phyloP scores from a whole-genome alignment of 495 filamentous ascomycete genomes.

The Aspergillus sparsus region DNA sequence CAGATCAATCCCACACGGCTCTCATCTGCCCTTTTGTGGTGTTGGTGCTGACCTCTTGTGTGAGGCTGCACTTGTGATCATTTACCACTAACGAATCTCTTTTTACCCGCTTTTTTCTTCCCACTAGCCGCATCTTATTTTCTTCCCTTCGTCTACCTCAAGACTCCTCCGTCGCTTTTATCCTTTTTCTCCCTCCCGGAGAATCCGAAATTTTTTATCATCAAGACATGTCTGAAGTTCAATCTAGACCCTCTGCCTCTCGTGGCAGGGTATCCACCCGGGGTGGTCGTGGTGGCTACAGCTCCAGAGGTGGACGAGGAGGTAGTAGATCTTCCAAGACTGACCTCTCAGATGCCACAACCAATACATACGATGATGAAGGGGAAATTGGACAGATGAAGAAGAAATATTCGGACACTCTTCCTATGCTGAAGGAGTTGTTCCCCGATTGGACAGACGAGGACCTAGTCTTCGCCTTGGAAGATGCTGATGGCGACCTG shows the following conservation, averaged over 20 bases:
- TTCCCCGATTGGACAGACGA: constrained; percentile 91
- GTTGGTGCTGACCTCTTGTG: constrained; percentile 47
- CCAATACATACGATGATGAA: constrained; percentile 71
- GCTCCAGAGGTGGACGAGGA: constrained; percentile 68
- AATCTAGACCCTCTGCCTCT: constrained; percentile 71
- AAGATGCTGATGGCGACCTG: constrained; percentile 89
- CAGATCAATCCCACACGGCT: constrained; percentile 27
- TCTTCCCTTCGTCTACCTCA: constrained; percentile 39
- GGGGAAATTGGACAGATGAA: constrained; percentile 90
- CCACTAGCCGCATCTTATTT: constrained; percentile 35
- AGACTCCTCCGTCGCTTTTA: constrained; percentile 38
- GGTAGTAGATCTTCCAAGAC: constrained; percentile 70
- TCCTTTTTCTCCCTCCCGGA: constrained; percentile 38
- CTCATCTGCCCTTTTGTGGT: constrained; percentile 32
- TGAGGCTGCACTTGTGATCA: constrained; percentile 40
- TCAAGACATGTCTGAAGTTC: constrained; percentile 84
- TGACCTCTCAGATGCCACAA: constrained; percentile 54
- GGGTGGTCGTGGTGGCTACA: constrained; percentile 81
- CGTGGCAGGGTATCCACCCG: constrained; percentile 81
- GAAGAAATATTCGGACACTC: constrained; percentile 74
- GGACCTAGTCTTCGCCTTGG: constrained; percentile 84
- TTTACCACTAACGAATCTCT: constrained; percentile 27
- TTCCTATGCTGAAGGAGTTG: constrained; percentile 80
- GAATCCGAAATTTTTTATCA: constrained; percentile 28
- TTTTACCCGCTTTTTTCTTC: constrained; percentile 35